These are phyloP conservation scores for Vaccinium macrocarpon DNA, from an alignment of 148 eudicot species.

Conservation along the genomic window DNA sequence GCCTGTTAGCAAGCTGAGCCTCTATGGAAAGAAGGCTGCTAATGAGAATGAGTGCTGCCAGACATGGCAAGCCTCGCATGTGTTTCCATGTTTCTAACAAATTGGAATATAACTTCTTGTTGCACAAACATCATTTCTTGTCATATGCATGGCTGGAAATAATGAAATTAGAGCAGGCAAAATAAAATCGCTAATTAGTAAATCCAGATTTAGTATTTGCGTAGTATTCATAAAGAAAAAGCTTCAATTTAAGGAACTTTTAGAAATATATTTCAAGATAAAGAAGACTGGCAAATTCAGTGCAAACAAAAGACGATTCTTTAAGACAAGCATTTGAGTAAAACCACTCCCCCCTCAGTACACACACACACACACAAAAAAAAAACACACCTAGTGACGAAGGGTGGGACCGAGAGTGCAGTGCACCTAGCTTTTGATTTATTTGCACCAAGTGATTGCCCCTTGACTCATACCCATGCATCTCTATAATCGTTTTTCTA, in stretches of 20 bases:
- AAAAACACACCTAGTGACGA: background rate
- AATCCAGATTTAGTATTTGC: too few relatives aligned
- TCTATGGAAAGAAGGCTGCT: background rate
- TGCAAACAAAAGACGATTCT: background rate
- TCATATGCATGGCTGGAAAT: background rate
- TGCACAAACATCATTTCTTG: background rate
- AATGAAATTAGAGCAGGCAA: background rate
- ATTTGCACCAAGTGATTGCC: background rate
- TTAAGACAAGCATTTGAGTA: background rate
- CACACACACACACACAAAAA: too few relatives aligned
- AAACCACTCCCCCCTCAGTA: background rate
- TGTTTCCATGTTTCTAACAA: background rate
- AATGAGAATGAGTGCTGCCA: background rate
- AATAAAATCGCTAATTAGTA: too few relatives aligned
- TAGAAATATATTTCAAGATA: background rate
- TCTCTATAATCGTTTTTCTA: background rate
- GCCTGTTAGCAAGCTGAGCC: background rate
- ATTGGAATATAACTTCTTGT: background rate
- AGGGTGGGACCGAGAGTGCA: background rate
- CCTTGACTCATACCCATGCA: constrained; percentile 7
- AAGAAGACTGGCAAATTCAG: background rate
- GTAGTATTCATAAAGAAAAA: too few relatives aligned
- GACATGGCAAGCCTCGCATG: background rate
- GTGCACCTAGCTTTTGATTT: constrained; percentile 7
- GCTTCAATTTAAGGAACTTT: background rate